A percentile compares a stretch with the other conserved stretches of the same genome.
Conservation (phyloP, 1,284 basidiomycete species). For the Boletus holoroseus region DNA sequence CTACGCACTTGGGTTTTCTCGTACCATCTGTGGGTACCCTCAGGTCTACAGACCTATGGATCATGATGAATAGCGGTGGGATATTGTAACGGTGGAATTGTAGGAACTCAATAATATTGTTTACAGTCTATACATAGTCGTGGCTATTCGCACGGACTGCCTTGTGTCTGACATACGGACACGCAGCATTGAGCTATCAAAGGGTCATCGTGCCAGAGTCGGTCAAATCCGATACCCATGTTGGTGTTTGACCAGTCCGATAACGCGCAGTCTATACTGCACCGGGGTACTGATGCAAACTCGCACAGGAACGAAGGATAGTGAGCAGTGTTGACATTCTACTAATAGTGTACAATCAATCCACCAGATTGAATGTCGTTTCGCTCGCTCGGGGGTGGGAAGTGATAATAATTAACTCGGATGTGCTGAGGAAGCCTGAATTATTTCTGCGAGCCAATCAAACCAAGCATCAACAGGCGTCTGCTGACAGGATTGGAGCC, state of each 20-base stretch:
- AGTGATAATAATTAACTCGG: not conserved
- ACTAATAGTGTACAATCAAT: conserved; percentile 14
- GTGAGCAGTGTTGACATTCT: conserved; percentile 14
- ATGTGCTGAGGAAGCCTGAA: not conserved
- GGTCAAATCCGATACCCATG: not conserved
- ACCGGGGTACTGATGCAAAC: not conserved
- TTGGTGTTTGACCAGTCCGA: too few species aligned
- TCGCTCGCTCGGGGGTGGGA: not conserved
- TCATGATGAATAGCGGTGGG: too few species aligned
- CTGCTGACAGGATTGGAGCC: conserved; percentile 39
- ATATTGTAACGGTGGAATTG: not conserved
- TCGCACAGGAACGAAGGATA: not conserved
- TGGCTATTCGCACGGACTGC: not conserved
- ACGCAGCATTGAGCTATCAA: not conserved
- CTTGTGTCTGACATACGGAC: not conserved
- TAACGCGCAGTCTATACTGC: too few species aligned
- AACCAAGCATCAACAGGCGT: conserved; percentile 39
- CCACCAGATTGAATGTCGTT: conserved; percentile 1
- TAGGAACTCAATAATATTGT: not conserved
- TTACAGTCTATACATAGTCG: not conserved
- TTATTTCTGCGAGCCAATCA: conserved; percentile 29
- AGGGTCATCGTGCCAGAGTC: not conserved
- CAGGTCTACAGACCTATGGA: not conserved
- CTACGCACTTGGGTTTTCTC: not conserved
- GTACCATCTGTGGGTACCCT: not conserved